Base-by-base conservation (phyloP, 2,329 filamentous ascomycete genomes). In the Chalara sp. region DNA sequence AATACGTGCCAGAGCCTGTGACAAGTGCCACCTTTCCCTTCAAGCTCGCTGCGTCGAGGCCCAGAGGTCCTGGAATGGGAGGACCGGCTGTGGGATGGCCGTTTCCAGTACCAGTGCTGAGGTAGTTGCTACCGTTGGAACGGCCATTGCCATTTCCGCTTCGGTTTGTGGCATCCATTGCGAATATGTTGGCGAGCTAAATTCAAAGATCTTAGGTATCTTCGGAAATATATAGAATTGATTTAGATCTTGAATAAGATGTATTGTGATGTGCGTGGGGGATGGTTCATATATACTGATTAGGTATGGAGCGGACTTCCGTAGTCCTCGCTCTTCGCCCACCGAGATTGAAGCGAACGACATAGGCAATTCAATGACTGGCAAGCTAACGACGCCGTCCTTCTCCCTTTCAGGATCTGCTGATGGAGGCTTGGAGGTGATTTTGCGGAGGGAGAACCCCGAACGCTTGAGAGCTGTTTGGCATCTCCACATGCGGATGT, bases 1-100 rank as follows among this genome's bases (percentile, higher is more conserved):
- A 49, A 44, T 53, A 61, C 61, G 60, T 47, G 65, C 61, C 21
- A 21, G 21, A 21, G 13, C 65, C 65, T n/a, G 65, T 68, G 12
- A 68, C 60, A 42, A 68, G 53, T 32, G 65, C 65, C 29, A 62
- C 58, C 48, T 67, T 67, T 41, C 63, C 65, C 30, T 55, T 54
- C 28, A 60, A 48, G 46, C 59, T 61, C 28, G 59, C 59, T 13
- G 48, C 39, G 32, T 50, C 58, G 13, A 61, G 44, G 12, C 59
- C 59, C 28, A 61, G 54, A 51, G 59, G 58, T 12, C 40, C 40
- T 7, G 40, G 40, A 43, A 43, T 43, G 7, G 40, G 40, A 21
- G 40, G 40, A 21, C 40, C 40, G 5, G 6, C 8, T 43, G 8
- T 7, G 4, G n/a, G 6, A 21, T 11, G 8, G 40, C 40, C 40